Evolutionary conservation across 176 grass and related monocot genomes (phyloP), one percentile per base, ranked within the genome.

Genomic region (Musa schizocarpa): DNA sequence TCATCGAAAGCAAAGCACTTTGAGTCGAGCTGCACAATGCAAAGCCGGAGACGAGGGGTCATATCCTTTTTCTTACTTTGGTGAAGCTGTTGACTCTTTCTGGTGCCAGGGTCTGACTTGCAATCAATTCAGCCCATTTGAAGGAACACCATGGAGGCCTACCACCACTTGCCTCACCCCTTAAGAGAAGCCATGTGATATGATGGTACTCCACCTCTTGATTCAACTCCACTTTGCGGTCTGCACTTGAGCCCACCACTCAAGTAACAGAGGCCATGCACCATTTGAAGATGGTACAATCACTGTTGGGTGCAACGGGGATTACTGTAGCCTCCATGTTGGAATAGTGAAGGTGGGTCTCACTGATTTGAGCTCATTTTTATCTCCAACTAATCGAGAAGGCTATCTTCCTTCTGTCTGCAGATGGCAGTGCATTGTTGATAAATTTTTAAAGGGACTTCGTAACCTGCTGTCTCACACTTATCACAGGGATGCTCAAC

Each of bases 181-280:
- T 69, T 9, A 8, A 19, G 51, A 52, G 43, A 70, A 70, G 26
- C 68, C 68, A 70, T 70, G 17, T 52, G 68, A 70, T 50, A 70
- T 70, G 68, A 68, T 68, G 65, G 13, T 43, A 43, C 65, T 68
- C 16, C 65, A 68, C 65, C 27, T 34, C 65, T 34, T 68, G 24
- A 68, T 65, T 65, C n/a, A 65, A 65, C 20, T 22, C 63, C 63
- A 25, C 14, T 16, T 4, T 43, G 13, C 11, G 68, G 17, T 17
- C 13, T 13, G 24, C 14, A 3, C 17, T 50, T 70, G 25, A 50
- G 19, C 43, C 68, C 68, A 70, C 68, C 68, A 51, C 29, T 11
- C 11, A 49, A 70, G 51, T 51, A 9, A 51, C 68, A 70, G 25
- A 50, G 8, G 16, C 43, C n/a, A 68, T 16, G 16, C 25, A 29